Conservation (phyloP, 2,329 filamentous ascomycete genomes). For the Phialophora verrucosa region DNA sequence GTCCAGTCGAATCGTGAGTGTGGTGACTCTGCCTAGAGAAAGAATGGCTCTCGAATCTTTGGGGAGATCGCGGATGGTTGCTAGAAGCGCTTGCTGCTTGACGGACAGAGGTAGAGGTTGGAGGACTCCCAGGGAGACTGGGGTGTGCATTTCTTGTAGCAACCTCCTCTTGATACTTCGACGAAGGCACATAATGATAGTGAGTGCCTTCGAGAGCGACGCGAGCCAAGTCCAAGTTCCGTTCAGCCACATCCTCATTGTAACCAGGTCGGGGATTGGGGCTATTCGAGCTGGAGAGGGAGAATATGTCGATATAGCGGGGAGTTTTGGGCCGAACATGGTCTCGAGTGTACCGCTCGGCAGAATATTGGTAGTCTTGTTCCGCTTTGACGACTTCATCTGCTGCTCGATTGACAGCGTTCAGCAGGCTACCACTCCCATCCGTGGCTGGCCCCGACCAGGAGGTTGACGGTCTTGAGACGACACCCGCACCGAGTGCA, state of each 20-base stretch:
- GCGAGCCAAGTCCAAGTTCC: constrained; percentile 32
- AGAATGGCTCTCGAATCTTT: constrained; percentile 8
- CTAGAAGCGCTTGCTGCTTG: constrained; percentile 15
- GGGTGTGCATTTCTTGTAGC: constrained; percentile 37
- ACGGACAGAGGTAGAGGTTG: constrained; percentile 11
- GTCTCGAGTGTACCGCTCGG: constrained; percentile 21
- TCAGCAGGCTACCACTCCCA: constrained; percentile 37
- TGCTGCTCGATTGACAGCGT: constrained; percentile 36
- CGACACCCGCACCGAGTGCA: constrained; percentile 22
- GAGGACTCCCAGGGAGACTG: constrained; percentile 14
- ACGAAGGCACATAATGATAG: constrained; percentile 24
- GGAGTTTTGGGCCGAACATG: constrained; percentile 26
- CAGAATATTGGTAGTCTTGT: constrained; percentile 26
- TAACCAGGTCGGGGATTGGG: constrained; percentile 21
- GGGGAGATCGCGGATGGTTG: constrained; percentile 13
- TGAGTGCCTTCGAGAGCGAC: constrained; percentile 30
- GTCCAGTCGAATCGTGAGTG: constrained; percentile 7
- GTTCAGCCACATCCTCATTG: constrained; percentile 38
- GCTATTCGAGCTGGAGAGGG: constrained; percentile 26
- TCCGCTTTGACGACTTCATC: constrained; percentile 29
- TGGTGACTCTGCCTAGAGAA: constrained; percentile 11
- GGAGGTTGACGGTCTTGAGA: constrained; percentile 29
- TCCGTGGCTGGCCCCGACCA: constrained; percentile 33
- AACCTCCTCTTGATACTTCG: constrained; percentile 39
- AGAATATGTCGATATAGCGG: constrained; percentile 38